Evolutionary conservation across 345 rosid genomes (phyloP), one percentile per base, ranked within the genome.

Genomic region (Theobroma cacao): DNA sequence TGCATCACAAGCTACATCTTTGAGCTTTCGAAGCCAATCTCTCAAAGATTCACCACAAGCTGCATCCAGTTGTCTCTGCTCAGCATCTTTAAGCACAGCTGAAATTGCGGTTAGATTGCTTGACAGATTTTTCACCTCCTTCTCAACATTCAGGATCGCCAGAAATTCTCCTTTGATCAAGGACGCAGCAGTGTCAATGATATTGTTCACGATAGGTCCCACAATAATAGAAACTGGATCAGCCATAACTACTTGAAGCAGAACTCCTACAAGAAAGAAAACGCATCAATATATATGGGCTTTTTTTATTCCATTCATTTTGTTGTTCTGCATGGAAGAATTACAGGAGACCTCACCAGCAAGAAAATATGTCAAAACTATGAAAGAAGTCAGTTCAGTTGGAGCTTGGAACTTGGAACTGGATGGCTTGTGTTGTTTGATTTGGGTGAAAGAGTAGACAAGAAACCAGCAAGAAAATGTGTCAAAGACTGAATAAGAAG

Each of bases 61-160:
- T 24, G 11, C 22, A 62, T 64, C 45, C 69, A 64, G 24, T 36
- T 64, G 55, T 58, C 3, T 69, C 58, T 69, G 3, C 58, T 69
- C 58, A 0, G 76, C 76, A 72, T 72, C 76, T 20, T 53, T 17
- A 36, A 72, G 45, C 63, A 53, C 45, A 36, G 63, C 31, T 50
- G 1, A 2, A 5, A 72, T 72, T n/a, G 48, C 7, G 1, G 0
- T 52, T 5, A 72, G 74, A 47, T 47, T 69, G 58, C 22, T 43
- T 28, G 36, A 69, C 22, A 69, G 56, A 38, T 69, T 69, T 28
- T 28, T 24, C 3, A 69, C 58, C 10, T 45, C 36, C 24, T 47
- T 7, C 56, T 47, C 18, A 9, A 48, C 59, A 48, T 59, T 59
- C 1, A 1, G 2, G 41, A 70, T 17, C 8, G 47, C 14, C 3